Percentiles rank a stretch among this genome's conserved stretches.
Evolutionary conservation across 805 yeast species (phyloP).

Genomic region (Metschnikowia baotianmanensis): DNA sequence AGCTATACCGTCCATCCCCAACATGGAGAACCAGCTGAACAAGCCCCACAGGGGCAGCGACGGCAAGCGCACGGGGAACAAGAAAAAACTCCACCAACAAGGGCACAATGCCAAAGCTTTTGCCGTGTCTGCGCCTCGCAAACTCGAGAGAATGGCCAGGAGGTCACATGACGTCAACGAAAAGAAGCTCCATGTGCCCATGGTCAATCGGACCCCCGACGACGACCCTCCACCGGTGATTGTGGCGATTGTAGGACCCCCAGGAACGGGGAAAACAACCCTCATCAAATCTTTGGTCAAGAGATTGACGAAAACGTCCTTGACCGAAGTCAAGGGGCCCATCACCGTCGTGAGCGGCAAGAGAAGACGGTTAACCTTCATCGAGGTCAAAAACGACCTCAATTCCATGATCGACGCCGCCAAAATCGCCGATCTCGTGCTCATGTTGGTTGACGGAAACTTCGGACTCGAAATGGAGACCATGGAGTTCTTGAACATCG

Average conservation of each 20-base stretch:
- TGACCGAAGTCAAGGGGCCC: constrained; percentile 90
- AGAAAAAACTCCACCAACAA: constrained; percentile 83
- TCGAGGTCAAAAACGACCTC: constrained; percentile 89
- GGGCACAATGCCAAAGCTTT: constrained; percentile 55
- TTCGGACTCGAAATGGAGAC: constrained; percentile 99
- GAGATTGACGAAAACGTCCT: constrained; percentile 81
- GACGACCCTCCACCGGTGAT: constrained; percentile 97
- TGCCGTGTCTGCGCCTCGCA: constrained; percentile 64
- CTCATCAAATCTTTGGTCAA: constrained; percentile 84
- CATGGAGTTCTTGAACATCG: constrained; percentile 94
- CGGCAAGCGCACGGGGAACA: constrained; percentile 53
- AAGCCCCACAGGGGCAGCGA: constrained; percentile 73
- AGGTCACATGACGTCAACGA: constrained; percentile 83
- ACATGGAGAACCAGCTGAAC: constrained; percentile 52
- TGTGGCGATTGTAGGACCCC: constrained; percentile 97
- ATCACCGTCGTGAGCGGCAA: constrained; percentile 96
- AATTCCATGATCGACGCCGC: constrained; percentile 97
- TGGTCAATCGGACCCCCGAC: constrained; percentile 96
- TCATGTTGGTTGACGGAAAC: constrained; percentile 90
- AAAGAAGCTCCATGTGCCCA: constrained; percentile 88
- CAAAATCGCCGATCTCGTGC: constrained; percentile 88
- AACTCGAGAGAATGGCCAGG: constrained; percentile 77
- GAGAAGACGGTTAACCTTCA: constrained; percentile 84
- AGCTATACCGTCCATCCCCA: too few relatives aligned
- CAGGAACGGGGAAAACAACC: constrained; percentile 97